Evolutionary conservation across 768 basidiomycete genomes (phyloP), one percentile per base, ranked within the genome.

Genomic region (Pisolithus tinctorius): DNA sequence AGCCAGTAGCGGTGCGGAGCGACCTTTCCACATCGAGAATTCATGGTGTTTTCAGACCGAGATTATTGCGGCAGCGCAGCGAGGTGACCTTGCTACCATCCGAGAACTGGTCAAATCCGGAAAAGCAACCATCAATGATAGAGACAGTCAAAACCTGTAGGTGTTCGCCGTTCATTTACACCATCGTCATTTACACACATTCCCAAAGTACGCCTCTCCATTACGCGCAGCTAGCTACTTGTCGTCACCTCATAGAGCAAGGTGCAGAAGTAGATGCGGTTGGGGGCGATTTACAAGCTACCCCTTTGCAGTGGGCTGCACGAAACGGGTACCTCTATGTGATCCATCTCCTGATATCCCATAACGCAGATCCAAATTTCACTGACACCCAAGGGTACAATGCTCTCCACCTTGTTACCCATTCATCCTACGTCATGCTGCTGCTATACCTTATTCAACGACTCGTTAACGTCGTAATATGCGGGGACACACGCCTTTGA

Each of bases 301-400:
- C 94, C 1, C 93, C 96, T 1, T 79, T 98, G 74, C 94, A 97
- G 67, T 99, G 96, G 96, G 96, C 96, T 0, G 93, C 95, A 3
- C 82, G 94, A 50, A 96, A 93, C 63, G 96, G 96, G 20, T 94
- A 96, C 70, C 82, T 98, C 63, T 95, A 96, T 62, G 79, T 98
- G 55, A 86, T 98, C 38, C 94, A 98, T 55, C 78, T 99, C 23
- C 82, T 99, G 53, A 80, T 98, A 58, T 75, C 83, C 2, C 82
- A 94, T 69, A 86, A 85, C 56, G 93, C 95, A 47, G 95, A 98
- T 74, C 94, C 96, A 0, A 90, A 83, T 51, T 85, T 97, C 54
- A 65, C 78, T 53, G 96, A 99, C 70, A 81, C 86, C 0, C 96
- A 99, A 67, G 93, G 94, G 9, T 99, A 97, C 79, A 97, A 97